Conservation (phyloP, 1,284 basidiomycete genomes). For the Sporisorium reilianum region DNA sequence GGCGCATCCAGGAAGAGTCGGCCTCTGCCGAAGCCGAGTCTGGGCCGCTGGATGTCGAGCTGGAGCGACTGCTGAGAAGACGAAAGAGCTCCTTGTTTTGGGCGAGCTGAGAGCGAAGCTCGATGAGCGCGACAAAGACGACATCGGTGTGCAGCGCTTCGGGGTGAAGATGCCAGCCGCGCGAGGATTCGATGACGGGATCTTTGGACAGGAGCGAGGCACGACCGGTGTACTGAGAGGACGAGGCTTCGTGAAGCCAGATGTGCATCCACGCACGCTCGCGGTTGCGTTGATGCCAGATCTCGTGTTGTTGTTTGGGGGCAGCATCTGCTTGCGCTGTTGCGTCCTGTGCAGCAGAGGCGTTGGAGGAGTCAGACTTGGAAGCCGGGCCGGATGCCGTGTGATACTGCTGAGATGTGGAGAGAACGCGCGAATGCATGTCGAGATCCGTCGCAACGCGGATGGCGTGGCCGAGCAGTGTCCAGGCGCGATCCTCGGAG, state of each 20-base stretch:
- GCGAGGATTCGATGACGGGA: conserved; percentile 35
- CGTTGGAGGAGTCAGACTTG: not conserved
- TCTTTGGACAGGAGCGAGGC: conserved; percentile 42
- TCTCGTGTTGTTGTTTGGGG: conserved; percentile 13
- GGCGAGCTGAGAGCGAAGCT: conserved; percentile 34
- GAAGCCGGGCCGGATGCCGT: not conserved
- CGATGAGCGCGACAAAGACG: conserved; percentile 47
- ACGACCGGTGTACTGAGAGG: conserved; percentile 44
- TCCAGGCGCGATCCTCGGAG: conserved; percentile 47
- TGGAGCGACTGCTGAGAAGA: conserved; percentile 30
- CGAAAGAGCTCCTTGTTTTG: conserved; percentile 48
- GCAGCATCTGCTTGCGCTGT: not conserved
- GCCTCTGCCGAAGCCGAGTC: not conserved
- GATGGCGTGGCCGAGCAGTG: conserved; percentile 42
- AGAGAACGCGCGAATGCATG: conserved; percentile 38
- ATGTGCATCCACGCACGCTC: conserved; percentile 51
- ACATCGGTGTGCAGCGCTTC: conserved; percentile 39
- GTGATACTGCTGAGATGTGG: conserved; percentile 23
- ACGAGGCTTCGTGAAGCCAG: conserved; percentile 50
- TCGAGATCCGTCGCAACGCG: conserved; percentile 42
- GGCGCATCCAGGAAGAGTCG: conserved; percentile 33
- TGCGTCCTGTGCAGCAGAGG: not conserved
- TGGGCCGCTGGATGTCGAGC: not conserved
- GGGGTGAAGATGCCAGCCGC: conserved; percentile 44
- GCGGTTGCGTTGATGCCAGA: conserved; percentile 34